Evolutionary conservation across 306 rosid species (phyloP).

Genomic region (Delonix regia): DNA sequence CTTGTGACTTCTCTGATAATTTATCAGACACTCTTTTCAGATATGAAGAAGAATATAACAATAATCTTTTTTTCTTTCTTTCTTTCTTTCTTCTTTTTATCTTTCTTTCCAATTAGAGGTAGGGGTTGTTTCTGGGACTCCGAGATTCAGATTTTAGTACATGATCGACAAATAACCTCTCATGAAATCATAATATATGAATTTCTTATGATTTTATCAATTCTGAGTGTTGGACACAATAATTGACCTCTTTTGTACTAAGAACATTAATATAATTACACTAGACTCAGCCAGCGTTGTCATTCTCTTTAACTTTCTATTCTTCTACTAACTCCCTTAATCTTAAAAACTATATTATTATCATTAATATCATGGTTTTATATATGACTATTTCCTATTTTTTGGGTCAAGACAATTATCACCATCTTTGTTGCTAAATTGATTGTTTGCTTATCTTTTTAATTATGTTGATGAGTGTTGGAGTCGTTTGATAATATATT

Average conservation of each 20-base stretch:
- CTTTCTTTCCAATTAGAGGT: neutral
- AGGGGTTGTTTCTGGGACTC: conserved; percentile 34
- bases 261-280: conserved; percentile 13
- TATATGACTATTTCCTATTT: too few relatives aligned
- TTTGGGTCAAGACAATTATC: too few relatives aligned
- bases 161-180: conserved; percentile 28
- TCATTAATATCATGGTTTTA: too few relatives aligned
- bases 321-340: conserved; percentile 43
- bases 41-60: conserved; percentile 5
- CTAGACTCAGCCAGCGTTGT: conserved; percentile 15
- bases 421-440: neutral
- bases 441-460: too few relatives aligned
- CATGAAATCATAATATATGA: neutral
- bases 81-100: too few relatives aligned
- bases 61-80: conserved; percentile 21
- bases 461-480: too few relatives aligned
- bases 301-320: conserved; percentile 34
- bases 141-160: conserved; percentile 40
- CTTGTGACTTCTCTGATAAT: conserved; percentile 57
- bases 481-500: too few relatives aligned
- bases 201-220: too few relatives aligned
- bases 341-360: conserved; percentile 28
- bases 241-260: conserved; percentile 39
- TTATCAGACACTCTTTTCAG: conserved; percentile 50
- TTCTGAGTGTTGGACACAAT: too few relatives aligned